Conservation (phyloP, 352 stramenopile genomes). For the Phytophthora ramorum region DNA sequence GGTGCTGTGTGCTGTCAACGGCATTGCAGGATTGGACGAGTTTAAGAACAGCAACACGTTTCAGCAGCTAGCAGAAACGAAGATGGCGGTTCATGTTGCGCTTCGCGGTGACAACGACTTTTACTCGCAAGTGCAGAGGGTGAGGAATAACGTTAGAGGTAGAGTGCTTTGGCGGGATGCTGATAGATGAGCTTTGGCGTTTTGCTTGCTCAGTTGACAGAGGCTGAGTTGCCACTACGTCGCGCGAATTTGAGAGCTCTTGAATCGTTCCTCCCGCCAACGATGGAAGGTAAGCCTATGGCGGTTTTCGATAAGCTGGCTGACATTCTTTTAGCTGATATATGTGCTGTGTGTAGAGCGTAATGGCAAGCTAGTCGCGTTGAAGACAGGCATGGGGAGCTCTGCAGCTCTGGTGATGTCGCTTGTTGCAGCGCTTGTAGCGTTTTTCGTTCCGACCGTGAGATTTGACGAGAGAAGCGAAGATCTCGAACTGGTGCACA, state of each 20-base stretch:
- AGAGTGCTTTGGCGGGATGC: neutral
- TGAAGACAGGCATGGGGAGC: constrained; percentile 97
- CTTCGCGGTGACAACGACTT: constrained; percentile 98
- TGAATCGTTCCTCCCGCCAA: constrained; percentile 84
- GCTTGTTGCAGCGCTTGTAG: constrained; percentile 90
- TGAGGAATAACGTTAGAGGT: constrained; percentile 24
- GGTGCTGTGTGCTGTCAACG: constrained; percentile 76
- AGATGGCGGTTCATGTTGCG: constrained; percentile 64
- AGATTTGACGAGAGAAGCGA: constrained; percentile 25
- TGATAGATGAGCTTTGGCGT: constrained; percentile 1
- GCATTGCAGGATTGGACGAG: constrained; percentile 49
- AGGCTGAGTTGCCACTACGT: constrained; percentile 58
- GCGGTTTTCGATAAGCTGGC: neutral
- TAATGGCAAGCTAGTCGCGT: constrained; percentile 59
- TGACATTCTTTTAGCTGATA: neutral
- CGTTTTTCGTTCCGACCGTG: constrained; percentile 77
- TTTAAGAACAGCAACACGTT: constrained; percentile 35
- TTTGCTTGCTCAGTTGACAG: constrained; percentile 67
- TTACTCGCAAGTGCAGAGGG: constrained; percentile 92
- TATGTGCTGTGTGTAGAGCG: constrained; percentile 29
- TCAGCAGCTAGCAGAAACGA: constrained; percentile 22
- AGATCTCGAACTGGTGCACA: constrained; percentile 87
- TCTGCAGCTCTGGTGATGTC: constrained; percentile 96
- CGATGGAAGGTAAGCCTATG: constrained; percentile 50
- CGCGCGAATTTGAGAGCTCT: constrained; percentile 77